Conservation (phyloP, 805 yeast genomes). For the Torulaspora maleeae region DNA sequence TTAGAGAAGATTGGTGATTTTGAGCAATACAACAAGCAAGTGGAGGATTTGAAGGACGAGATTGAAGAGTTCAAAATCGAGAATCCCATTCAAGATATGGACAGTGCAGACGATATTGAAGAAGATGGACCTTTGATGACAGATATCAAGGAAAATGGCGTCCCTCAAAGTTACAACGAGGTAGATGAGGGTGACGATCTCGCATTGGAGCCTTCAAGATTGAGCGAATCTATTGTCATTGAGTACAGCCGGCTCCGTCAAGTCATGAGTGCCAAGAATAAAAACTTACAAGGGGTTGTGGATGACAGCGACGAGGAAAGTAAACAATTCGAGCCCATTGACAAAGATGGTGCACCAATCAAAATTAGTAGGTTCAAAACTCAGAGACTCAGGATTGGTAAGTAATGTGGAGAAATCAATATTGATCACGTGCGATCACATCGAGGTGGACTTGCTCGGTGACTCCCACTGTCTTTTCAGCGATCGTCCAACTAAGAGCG, state of each 20-base stretch:
- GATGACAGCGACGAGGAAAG: conserved; percentile 40
- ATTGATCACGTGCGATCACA: conserved; percentile 2
- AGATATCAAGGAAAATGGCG: conserved; percentile 34
- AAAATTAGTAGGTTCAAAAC: conserved; percentile 66
- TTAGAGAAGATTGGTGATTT: conserved; percentile 53
- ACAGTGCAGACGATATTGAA: conserved; percentile 3
- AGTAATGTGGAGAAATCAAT: not conserved
- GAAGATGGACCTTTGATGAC: conserved; percentile 29
- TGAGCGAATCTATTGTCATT: conserved; percentile 46
- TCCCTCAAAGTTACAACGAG: conserved; percentile 23
- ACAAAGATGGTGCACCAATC: conserved; percentile 54
- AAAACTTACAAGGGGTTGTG: not conserved
- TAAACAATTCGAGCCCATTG: conserved; percentile 62
- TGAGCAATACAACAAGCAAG: conserved; percentile 45
- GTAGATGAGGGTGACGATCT: conserved; percentile 21
- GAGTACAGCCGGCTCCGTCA: conserved; percentile 57
- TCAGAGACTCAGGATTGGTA: conserved; percentile 34
- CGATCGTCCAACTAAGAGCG: not conserved
- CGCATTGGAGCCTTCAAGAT: conserved; percentile 28
- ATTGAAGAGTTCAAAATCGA: conserved; percentile 24
- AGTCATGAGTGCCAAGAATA: conserved; percentile 38
- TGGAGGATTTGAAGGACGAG: conserved; percentile 36
- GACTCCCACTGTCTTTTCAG: conserved; percentile 2
- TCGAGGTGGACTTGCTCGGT: not conserved
- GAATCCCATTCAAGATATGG: conserved; percentile 14